phyloP scores from a whole-genome alignment of 2,329 filamentous ascomycete genomes.

The Domatiomyces globalis region DNA sequence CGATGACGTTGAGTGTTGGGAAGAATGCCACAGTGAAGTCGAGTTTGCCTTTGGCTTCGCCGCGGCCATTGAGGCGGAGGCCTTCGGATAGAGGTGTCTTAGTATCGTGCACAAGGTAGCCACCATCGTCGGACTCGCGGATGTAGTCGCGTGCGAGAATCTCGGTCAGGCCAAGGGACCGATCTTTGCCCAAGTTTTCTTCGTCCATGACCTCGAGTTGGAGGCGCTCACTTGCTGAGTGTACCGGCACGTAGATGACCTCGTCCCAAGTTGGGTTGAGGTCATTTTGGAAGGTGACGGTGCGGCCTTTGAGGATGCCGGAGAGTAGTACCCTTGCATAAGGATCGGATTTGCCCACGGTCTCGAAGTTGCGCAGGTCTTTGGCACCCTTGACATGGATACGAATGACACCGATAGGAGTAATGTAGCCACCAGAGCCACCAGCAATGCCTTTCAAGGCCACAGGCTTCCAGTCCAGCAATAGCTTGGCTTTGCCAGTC shows the following conservation, averaged over 20 bases:
- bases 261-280: conserved; percentile 94
- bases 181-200: conserved; percentile 81
- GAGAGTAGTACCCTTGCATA: conserved; percentile 82
- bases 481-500: conserved; percentile 77
- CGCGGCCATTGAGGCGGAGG: conserved; percentile 60
- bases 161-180: conserved; percentile 70
- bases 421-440: conserved; percentile 76
- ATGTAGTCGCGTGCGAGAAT: conserved; percentile 67
- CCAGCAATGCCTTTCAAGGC: conserved; percentile 63
- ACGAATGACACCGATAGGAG: conserved; percentile 87
- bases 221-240: conserved; percentile 69
- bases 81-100: conserved; percentile 54
- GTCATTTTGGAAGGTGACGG: conserved; percentile 92
- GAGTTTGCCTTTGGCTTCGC: conserved; percentile 62
- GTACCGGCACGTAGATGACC: conserved; percentile 83
- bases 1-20: conserved; percentile 71
- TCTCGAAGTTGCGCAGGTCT: conserved; percentile 81
- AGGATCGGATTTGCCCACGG: conserved; percentile 91
- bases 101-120: conserved; percentile 63
- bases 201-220: conserved; percentile 92
- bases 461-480: conserved; percentile 88
- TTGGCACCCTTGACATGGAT: conserved; percentile 76
- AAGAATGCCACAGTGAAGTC: conserved; percentile 81
- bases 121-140: conserved; percentile 56
- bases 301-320: conserved; percentile 77